A percentile compares a stretch with the other conserved stretches of the same genome.
Conservation (phyloP, 257 asterid genomes). For the Perilla frutescens region DNA sequence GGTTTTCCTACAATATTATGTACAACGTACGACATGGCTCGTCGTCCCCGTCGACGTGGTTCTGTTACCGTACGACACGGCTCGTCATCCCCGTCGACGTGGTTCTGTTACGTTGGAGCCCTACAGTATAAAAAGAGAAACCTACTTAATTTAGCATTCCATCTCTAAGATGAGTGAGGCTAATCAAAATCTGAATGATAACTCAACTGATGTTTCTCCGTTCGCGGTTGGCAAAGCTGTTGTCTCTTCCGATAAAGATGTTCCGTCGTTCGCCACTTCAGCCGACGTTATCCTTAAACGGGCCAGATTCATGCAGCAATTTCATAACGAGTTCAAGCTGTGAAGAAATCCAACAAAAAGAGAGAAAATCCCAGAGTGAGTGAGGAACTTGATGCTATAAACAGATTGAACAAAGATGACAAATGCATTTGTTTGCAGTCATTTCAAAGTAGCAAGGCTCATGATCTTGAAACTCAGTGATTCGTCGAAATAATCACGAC, state of each 20-base stretch:
- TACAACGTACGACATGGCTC: constrained; percentile 22
- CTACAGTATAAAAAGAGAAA: constrained; percentile 15
- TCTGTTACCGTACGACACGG: not conserved
- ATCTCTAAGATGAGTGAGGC: not conserved
- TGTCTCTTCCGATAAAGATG: not conserved
- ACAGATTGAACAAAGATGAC: not conserved
- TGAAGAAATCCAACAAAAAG: constrained; percentile 17
- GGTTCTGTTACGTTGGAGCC: constrained; percentile 9
- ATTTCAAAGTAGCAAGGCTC: too few species aligned
- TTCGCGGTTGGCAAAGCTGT: not conserved
- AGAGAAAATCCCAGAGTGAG: not conserved
- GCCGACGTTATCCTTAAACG: constrained; percentile 65
- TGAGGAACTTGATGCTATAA: not conserved
- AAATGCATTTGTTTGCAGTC: not conserved
- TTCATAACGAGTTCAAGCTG: constrained; percentile 84
- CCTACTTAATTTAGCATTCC: constrained; percentile 23
- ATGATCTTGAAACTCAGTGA: too few species aligned
- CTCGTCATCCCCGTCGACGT: constrained; percentile 4
- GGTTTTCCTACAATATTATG: constrained; percentile 19
- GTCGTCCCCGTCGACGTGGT: not conserved
- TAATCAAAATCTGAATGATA: constrained; percentile 12
- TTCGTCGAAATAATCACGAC: not conserved
- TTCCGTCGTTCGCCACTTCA: constrained; percentile 34
- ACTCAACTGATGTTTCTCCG: not conserved
- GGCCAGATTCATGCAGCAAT: constrained; percentile 76